Conservation (phyloP, 805 yeast species). For the Phaffomyces antillensis region DNA sequence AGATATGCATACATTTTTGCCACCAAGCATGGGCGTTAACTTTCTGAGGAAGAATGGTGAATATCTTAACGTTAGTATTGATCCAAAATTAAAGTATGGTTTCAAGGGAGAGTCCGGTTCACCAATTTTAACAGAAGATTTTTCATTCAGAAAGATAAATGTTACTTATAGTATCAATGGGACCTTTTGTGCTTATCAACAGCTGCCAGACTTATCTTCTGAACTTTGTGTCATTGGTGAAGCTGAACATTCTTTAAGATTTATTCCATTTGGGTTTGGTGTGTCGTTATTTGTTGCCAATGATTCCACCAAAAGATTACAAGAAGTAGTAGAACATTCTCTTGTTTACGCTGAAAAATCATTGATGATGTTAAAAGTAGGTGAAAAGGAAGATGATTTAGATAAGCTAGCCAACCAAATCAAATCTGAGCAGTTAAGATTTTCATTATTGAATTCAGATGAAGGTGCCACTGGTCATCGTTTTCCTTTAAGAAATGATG, state of each 20-base stretch:
- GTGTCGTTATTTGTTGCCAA: constrained; percentile 15
- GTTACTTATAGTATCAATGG: constrained; percentile 51
- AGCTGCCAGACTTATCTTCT: constrained; percentile 14
- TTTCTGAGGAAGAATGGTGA: constrained; percentile 24
- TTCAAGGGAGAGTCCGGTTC: constrained; percentile 44
- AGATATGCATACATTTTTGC: constrained; percentile 30
- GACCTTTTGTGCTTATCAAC: constrained; percentile 41
- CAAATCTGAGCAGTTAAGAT: constrained; percentile 13
- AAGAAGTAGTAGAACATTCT: constrained; percentile 9
- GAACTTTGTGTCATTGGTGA: constrained; percentile 28
- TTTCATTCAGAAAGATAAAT: constrained; percentile 38
- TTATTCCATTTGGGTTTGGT: constrained; percentile 33
- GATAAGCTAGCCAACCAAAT: constrained; percentile 10
- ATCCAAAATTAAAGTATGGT: constrained; percentile 40
- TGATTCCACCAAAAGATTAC: constrained; percentile 7
- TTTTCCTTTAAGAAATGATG: constrained; percentile 20
- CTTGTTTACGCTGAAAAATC: constrained; percentile 14
- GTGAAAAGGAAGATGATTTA: constrained; percentile 11
- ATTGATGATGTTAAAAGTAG: constrained; percentile 12
- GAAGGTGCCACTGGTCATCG: not conserved
- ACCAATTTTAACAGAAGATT: constrained; percentile 46
- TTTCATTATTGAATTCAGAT: not conserved
- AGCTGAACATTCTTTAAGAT: constrained; percentile 30
- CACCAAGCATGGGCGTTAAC: constrained; percentile 36
- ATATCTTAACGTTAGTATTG: constrained; percentile 25